Base-by-base conservation (phyloP, 2,329 filamentous ascomycete species). In the Cryphonectria naterciae region DNA sequence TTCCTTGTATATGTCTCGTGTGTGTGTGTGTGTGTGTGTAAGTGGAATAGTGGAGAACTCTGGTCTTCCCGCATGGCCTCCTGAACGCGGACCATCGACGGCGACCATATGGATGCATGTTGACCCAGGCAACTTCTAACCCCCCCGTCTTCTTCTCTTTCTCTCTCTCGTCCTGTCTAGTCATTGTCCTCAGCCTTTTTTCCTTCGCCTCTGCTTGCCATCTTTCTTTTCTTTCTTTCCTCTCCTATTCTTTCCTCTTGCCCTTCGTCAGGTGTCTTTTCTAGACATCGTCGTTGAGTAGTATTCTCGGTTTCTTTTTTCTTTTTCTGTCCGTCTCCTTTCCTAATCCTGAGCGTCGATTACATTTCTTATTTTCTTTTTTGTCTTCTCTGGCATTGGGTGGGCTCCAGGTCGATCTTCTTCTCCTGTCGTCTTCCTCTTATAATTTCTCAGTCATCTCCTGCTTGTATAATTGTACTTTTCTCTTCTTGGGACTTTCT, bases 401-500 rank as follows among this genome's bases (percentile, higher is more conserved):
- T 60, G 32, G 25, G 52, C 52, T 17, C 32, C 52, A 56, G 52
- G 52, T 56, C 25, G 1, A 28, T 28, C 13, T 56, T 28, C 11
- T 7, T 28, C 52, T 54, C 56, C 56, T 32, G 56, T 60, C 17
- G 32, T 67, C 64, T 65, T 22, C 68, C 74, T 75, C 73, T 75
- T 76, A 74, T 73, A 75, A 73, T 76, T 70, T 70, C 73, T n/a
- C 46, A n/a, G 46, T n/a, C 46, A n/a, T n/a, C 46, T 49, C 22
- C 10, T 49, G 46, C 11, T n/a, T 49, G 46, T 49, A 49, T n/a
- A n/a, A 49, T 49, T n/a, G 5, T 73, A 70, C 74, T 61, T 8
- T 74, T 74, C 73, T 68, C 73, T 73, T 67, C 72, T 73, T 71
- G 77, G 78, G 77, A 76, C 73, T 77, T 75, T 22, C 62, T 28